A percentile compares a stretch with the other conserved stretches of the same genome.
Conservation (phyloP, 805 yeast genomes). For the Myxozyma nipponensis region DNA sequence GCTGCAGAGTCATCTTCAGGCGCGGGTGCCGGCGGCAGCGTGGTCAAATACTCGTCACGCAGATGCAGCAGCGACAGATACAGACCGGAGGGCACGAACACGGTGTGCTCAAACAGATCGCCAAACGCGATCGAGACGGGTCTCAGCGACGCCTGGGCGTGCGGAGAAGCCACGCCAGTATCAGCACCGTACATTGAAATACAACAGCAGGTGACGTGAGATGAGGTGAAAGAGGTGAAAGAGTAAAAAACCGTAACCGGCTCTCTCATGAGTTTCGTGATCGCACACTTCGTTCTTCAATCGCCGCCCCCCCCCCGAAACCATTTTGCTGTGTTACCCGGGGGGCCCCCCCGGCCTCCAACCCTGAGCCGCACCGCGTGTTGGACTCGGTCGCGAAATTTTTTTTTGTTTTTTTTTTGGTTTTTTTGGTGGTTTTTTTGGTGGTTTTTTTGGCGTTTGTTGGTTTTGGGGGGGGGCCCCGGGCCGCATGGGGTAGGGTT, state of each 20-base stretch:
- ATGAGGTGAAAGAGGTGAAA: not conserved
- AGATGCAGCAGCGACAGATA: slow-evolving; percentile 81
- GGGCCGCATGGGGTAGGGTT: too few species aligned
- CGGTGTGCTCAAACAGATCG: slow-evolving; percentile 78
- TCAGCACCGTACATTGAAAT: slow-evolving; percentile 28
- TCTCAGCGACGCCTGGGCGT: slow-evolving; percentile 53
- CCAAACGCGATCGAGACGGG: slow-evolving; percentile 85
- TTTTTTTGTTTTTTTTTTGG: too few species aligned
- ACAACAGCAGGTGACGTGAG: slow-evolving; percentile 1
- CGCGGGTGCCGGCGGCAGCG: slow-evolving; percentile 50
- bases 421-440: too few species aligned
- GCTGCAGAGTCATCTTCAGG: slow-evolving; percentile 84
- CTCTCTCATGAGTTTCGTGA: too few species aligned
- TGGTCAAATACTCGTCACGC: slow-evolving; percentile 74
- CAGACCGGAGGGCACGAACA: slow-evolving; percentile 77
- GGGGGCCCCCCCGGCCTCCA: too few species aligned
- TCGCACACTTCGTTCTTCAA: not conserved
- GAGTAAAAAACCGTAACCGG: not conserved
- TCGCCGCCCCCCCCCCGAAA: too few species aligned
- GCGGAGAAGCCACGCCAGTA: slow-evolving; percentile 45
- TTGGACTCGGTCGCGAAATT: too few species aligned
- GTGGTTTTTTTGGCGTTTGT: too few species aligned
- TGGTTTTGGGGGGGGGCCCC: too few species aligned
- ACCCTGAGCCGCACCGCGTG: too few species aligned
- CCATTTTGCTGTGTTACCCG: too few species aligned